Base-by-base conservation (phyloP, 164 flowering plant genomes). In the Dillenia suffruticosa region DNA sequence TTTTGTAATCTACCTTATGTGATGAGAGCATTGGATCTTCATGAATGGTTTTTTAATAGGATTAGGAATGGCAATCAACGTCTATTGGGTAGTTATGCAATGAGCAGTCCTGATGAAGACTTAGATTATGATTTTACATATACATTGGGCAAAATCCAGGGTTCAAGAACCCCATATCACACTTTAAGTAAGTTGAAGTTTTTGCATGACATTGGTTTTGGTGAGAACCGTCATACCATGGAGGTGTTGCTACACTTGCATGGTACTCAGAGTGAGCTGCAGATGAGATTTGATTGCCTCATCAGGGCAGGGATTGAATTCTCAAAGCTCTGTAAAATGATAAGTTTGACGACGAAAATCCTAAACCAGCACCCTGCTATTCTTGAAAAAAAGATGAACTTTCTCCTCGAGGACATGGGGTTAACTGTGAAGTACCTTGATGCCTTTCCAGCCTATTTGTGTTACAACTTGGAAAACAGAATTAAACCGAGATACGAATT, bases 161-260 rank as follows among this genome's bases (percentile, higher is more conserved):
- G 56, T 45, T 40, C 74, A 43, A 74, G 64, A 54, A 54, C 56
- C 49, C 68, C 59, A 0, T 1, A 24, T 57, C 82, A 84, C 58
- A 67, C 69, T 11, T 52, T 74, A 48, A 64, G 59, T 9, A 89
- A 85, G 72, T 61, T 86, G 68, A 52, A 80, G 17, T 86, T 84
- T 70, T 58, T 86, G 68, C 83, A 72, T 49, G 66, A 74, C n/a
- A 77, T 79, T 56, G 92, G 96, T 15, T 89, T 79, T 66, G 92
- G 89, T 56, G 85, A 82, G 64, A 86, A 85, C 63, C 15, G n/a
- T 51, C 58, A 65, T 62, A 80, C 89, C 7, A 44, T 82, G 40
- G 74, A 80, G 63, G 69, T 74, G 47, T 66, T 86, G 40, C 45
- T n/a, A 7, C 54, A 64, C 44, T 14, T 81, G 62, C 83, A 81